Base-by-base conservation (phyloP, 2,329 filamentous ascomycete genomes). In the Penicillium polonicum region DNA sequence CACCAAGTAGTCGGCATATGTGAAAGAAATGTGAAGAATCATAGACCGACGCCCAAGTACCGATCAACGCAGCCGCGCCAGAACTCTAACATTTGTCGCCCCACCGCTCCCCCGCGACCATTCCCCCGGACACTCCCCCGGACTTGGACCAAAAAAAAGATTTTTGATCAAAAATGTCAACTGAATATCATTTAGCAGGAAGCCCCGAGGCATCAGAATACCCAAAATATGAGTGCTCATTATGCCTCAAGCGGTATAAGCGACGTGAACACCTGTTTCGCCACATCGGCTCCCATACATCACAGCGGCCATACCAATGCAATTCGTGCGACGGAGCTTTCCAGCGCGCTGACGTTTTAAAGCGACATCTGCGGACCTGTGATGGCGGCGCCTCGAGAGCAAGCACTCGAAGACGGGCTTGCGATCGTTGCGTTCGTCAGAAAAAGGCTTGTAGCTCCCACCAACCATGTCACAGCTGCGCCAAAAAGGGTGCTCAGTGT, bases 321-420 rank as follows among this genome's bases (percentile, higher is more conserved):
- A 55, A 60, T 9, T 57, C 64, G 2, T 76, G 74, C 41, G 62
- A 62, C 31, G 68, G 68, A 5, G 61, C 69, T 0, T 76, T 76
- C 50, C 71, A 74, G 58, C 68, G 74, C 19, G 71, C 71, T 5
- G 74, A 76, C 61, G 71, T 75, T 19, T 64, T 76, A n/a, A 71
- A 70, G 46, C 68, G 74, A 4, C 74, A 77, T 58, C 36, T 70
- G 23, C 63, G 70, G 48, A 71, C 71, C 3, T 75, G 73, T 56
- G 66, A 71, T 36, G 70, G 68, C 2, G 55, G 39, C 12, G n/a
- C 12, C 13, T 54, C 57, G 21, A 50, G 60, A 10, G 58, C 61
- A 3, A 58, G 59, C 1, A 65, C 61, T 21, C 65, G 68, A 35
- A 64, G 68, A 31, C 65, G 72, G 6, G 72, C 72, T 21, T 75